Conservation (phyloP, 2,329 filamentous ascomycete genomes). For the Diaporthe batatas region DNA sequence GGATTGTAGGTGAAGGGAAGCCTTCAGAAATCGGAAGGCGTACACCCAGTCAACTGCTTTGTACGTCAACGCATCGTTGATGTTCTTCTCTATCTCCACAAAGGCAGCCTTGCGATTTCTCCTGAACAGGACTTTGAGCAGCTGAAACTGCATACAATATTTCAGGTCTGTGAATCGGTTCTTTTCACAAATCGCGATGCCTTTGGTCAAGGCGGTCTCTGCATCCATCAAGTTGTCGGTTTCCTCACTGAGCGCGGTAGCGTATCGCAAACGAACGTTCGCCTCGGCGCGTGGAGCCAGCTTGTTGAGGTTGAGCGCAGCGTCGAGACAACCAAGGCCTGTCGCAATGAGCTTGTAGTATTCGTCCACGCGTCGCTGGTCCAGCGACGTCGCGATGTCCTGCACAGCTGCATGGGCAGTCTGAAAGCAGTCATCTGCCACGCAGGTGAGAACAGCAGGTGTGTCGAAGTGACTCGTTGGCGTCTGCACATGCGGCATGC, state of each 20-base stretch:
- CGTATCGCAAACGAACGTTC: conserved; percentile 77
- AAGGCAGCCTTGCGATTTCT: conserved; percentile 79
- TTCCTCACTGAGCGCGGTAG: conserved; percentile 78
- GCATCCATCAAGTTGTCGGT: conserved; percentile 82
- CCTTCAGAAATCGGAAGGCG: conserved; percentile 80
- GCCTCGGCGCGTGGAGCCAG: conserved; percentile 77
- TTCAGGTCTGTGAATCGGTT: conserved; percentile 76
- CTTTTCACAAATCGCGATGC: conserved; percentile 77
- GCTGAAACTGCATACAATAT: conserved; percentile 82
- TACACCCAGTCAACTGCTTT: conserved; percentile 81
- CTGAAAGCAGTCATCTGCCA: conserved; percentile 81
- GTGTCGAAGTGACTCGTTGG: conserved; percentile 60
- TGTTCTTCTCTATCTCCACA: conserved; percentile 77
- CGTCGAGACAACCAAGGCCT: conserved; percentile 79
- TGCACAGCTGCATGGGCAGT: conserved; percentile 72
- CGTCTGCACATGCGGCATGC: conserved; percentile 44
- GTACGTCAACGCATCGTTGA: conserved; percentile 76
- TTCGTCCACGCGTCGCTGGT: conserved; percentile 67
- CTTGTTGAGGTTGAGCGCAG: conserved; percentile 72
- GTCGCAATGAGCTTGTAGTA: conserved; percentile 81
- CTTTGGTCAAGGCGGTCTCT: conserved; percentile 79
- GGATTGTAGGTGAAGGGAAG: conserved; percentile 75
- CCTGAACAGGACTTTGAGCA: conserved; percentile 78
- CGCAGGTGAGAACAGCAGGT: conserved; percentile 73
- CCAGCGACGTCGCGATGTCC: conserved; percentile 62